These are phyloP conservation scores for Coccomyxa subellipsoidea DNA, from an alignment of 163 green algal genomes.

Conservation along the genomic window DNA sequence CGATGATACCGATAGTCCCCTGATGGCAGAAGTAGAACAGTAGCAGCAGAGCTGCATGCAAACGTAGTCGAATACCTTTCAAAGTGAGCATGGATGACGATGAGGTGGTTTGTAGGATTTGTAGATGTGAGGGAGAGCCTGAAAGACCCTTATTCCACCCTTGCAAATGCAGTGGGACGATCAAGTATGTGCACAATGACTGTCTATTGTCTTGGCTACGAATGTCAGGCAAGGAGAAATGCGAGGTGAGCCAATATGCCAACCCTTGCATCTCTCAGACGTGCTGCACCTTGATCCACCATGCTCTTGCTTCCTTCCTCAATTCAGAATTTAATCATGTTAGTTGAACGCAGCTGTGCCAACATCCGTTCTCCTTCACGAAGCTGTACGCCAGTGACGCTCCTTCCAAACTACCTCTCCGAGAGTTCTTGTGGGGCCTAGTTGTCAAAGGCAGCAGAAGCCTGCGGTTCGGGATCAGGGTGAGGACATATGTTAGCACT, in stretches of 20 bases:
- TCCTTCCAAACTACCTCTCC: conserved; percentile 10
- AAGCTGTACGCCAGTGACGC: conserved; percentile 19
- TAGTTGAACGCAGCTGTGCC: conserved; percentile 28
- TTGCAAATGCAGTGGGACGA: conserved; percentile 51
- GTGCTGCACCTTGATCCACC: background rate
- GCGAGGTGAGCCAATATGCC: conserved; percentile 45
- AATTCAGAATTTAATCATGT: too few species aligned
- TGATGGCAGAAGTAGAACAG: too few species aligned
- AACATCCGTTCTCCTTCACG: conserved; percentile 28
- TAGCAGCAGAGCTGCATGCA: too few species aligned
- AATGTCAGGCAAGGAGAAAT: conserved; percentile 38
- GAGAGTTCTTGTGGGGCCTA: conserved; percentile 21
- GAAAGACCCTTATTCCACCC: conserved; percentile 45
- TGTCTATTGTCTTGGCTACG: conserved; percentile 51
- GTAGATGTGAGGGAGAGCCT: conserved; percentile 28
- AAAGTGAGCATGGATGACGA: background rate
- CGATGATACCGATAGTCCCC: too few species aligned
- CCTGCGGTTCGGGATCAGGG: conserved; percentile 10
- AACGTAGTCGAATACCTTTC: too few species aligned
- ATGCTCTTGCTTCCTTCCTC: too few species aligned
- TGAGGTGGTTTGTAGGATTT: conserved; percentile 51
- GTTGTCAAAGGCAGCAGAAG: background rate
- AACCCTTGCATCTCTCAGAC: too few species aligned
- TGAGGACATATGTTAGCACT: too few species aligned
- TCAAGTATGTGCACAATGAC: conserved; percentile 56